Evolutionary conservation across 2,329 filamentous ascomycete genomes (phyloP).

Genomic region (Fusarium nelsonii): DNA sequence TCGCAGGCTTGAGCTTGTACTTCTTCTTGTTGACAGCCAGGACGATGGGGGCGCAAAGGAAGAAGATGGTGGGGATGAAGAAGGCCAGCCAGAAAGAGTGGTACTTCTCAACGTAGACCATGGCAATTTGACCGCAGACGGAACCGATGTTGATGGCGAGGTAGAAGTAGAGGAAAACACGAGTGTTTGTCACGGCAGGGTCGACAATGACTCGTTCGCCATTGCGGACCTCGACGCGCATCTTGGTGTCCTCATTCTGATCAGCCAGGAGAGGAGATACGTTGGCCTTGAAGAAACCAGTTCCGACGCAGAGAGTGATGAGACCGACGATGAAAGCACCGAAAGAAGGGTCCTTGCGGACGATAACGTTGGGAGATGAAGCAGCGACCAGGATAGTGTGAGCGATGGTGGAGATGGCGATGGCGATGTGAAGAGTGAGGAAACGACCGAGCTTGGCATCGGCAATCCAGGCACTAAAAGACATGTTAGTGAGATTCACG

Average conservation of each 20-base stretch:
- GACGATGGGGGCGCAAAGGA: slow-evolving; percentile 71
- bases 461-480: slow-evolving; percentile 63
- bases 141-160: slow-evolving; percentile 74
- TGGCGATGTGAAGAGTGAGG: slow-evolving; percentile 77
- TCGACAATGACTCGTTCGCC: slow-evolving; percentile 79
- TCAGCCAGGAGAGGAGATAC: slow-evolving; percentile 79
- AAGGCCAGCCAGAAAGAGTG: slow-evolving; percentile 81
- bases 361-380: slow-evolving; percentile 72
- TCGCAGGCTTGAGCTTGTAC: slow-evolving; percentile 74
- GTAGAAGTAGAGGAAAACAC: slow-evolving; percentile 75
- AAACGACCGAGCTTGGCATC: slow-evolving; percentile 81
- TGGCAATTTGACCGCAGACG: slow-evolving; percentile 67
- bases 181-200: slow-evolving; percentile 74
- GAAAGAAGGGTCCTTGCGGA: slow-evolving; percentile 67
- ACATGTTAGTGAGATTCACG: slow-evolving; percentile 9
- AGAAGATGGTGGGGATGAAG: slow-evolving; percentile 74
- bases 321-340: slow-evolving; percentile 77
- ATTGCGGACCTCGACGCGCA: slow-evolving; percentile 66
- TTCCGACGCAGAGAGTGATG: slow-evolving; percentile 69
- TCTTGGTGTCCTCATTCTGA: slow-evolving; percentile 71
- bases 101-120: slow-evolving; percentile 81
- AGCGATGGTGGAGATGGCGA: slow-evolving; percentile 73
- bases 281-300: slow-evolving; percentile 86
- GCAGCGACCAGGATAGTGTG: slow-evolving; percentile 75
- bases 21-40: slow-evolving; percentile 69